Base-by-base conservation (phyloP, 2,329 filamentous ascomycete species). In the Claviceps monticola region DNA sequence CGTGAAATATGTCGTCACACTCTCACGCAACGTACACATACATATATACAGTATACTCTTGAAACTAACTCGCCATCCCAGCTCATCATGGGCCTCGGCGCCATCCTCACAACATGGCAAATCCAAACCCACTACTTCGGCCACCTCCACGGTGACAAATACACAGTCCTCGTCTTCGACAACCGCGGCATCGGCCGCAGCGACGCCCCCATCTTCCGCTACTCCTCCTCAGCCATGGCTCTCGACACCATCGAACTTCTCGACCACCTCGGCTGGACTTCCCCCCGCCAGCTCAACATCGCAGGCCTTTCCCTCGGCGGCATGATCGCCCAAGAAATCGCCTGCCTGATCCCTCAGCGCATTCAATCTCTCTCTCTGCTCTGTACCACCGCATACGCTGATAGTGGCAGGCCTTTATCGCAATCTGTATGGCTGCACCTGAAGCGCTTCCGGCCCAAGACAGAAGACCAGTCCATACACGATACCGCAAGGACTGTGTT, bases 291-390 rank as follows among this genome's bases (percentile, higher is more conserved):
- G 68, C 74, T 71, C 64, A 82, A 95, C 68, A 65, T 94, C 50
- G 73, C 86, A 37, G 89, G 88, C 52, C 81, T 91, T 57, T 88
- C 83, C 54, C 86, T 95, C 77, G 88, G 88, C 56, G 88, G 89
- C 61, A 95, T 95, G 89, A 91, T 95, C 60, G 80, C 86, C 2
- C 89, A 95, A 67, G 89, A 95, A 68, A 62, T 95, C 4, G 80
- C 75, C 21, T 71, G 67, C 57, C 65, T 72, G n/a, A 67, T 71
- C 34, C 79, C 80, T 0, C 56, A 67, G 13, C 71, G 76, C 46
- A 63, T 86, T 50, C 68, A 70, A 23, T 78, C 74, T 16, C 68
- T 87, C 17, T 74, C 69, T 37, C 73, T 87, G 3, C 66, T 82
- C 55, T 80, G 75, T 64, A 86, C 83, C 2, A 78, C 81, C 1